Evolutionary conservation across 768 basidiomycete genomes (phyloP).

Genomic region (Russula compacta): DNA sequence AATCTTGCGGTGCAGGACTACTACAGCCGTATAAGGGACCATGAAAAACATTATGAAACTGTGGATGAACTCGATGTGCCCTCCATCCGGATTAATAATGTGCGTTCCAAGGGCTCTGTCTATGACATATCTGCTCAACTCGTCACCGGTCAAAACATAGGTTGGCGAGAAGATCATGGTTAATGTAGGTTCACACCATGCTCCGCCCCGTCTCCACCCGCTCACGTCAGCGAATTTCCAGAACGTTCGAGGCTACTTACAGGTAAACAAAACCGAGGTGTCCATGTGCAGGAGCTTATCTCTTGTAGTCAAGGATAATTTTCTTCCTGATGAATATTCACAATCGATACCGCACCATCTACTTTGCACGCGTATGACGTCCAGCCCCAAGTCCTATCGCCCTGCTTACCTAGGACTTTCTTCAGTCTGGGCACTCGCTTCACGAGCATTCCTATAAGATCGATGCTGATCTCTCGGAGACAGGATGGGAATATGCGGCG

Average conservation of each 20-base stretch:
- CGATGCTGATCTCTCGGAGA: conserved; percentile 91
- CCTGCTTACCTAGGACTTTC: background rate
- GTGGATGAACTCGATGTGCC: conserved; percentile 66
- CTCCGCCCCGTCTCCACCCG: background rate
- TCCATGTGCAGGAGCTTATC: conserved; percentile 2
- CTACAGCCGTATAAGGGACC: conserved; percentile 76
- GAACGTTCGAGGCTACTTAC: conserved; percentile 85
- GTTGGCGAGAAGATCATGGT: conserved; percentile 95
- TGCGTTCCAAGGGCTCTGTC: background rate
- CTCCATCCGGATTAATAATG: conserved; percentile 14
- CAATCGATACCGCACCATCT: conserved; percentile 86
- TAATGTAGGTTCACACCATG: conserved; percentile 47
- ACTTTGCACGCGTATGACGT: conserved; percentile 79
- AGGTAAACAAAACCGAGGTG: conserved; percentile 35
- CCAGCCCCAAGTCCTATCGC: background rate
- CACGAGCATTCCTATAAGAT: conserved; percentile 99
- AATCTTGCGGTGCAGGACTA: conserved; percentile 91
- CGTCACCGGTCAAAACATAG: conserved; percentile 28
- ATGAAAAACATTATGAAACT: conserved; percentile 83
- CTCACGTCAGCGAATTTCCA: conserved; percentile 22
- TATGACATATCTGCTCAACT: background rate
- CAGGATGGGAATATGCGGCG: conserved; percentile 93
- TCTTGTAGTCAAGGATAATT: conserved; percentile 74
- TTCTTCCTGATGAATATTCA: conserved; percentile 99
- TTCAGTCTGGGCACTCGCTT: conserved; percentile 91